A percentile compares a stretch with the other conserved stretches of the same genome.
These are phyloP conservation scores for Thalassiosira oceanica DNA, from an alignment of 352 stramenopile species.

Conservation along the genomic window DNA sequence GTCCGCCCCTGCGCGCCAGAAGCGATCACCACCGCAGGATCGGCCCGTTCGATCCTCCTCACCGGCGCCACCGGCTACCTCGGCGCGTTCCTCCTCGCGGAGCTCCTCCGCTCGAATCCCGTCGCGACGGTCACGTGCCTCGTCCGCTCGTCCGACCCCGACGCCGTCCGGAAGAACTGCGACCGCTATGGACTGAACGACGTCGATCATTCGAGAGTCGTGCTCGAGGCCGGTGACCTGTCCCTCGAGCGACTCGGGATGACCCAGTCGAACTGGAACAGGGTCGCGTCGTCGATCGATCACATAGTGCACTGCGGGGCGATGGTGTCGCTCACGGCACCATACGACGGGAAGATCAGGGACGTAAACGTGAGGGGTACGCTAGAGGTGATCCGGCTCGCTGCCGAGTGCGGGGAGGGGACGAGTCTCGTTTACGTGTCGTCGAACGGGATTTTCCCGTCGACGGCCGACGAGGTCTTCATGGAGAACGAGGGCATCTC, in stretches of 20 bases:
- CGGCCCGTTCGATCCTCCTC: constrained; percentile 83
- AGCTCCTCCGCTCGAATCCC: constrained; percentile 83
- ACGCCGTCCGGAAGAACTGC: constrained; percentile 76
- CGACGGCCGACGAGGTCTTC: constrained; percentile 44
- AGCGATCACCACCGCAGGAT: constrained; percentile 31
- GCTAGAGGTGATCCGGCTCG: constrained; percentile 87
- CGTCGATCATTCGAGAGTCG: constrained; percentile 72
- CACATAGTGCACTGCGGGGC: constrained; percentile 89
- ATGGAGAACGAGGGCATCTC: constrained; percentile 36
- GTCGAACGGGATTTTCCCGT: constrained; percentile 89
- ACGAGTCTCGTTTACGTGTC: constrained; percentile 88
- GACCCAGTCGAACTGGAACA: constrained; percentile 84
- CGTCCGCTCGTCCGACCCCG: constrained; percentile 75
- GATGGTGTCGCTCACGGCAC: constrained; percentile 90
- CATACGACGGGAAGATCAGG: constrained; percentile 84
- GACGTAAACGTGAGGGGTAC: constrained; percentile 88
- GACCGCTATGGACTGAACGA: constrained; percentile 73
- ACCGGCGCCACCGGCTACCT: constrained; percentile 90
- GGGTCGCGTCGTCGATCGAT: constrained; percentile 85
- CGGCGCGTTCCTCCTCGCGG: constrained; percentile 84
- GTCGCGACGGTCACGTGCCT: constrained; percentile 83
- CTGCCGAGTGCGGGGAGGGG: constrained; percentile 81
- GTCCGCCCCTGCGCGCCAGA: too few species aligned
- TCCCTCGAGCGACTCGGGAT: constrained; percentile 85
- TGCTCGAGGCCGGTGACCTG: constrained; percentile 82